phyloP scores from a whole-genome alignment of 306 rosid species.

The Astragalus glycyphyllos region DNA sequence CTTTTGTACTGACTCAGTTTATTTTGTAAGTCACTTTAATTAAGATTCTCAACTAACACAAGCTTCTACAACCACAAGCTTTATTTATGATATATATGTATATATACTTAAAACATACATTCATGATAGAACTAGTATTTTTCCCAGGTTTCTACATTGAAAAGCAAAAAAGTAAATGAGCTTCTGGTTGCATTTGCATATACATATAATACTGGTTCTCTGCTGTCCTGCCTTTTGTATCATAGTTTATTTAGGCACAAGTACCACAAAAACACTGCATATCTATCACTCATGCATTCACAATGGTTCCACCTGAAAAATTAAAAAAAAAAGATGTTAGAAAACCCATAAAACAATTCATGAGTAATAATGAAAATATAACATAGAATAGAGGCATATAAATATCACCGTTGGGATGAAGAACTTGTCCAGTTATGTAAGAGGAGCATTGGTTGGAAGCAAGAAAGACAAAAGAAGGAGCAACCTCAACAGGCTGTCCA shows the following conservation, averaged over 20 bases:
- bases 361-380: not conserved
- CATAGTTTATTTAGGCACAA: not conserved
- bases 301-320: slow-evolving; percentile 66
- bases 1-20: too few relatives aligned
- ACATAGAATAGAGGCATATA: slow-evolving; percentile 31
- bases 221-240: not conserved
- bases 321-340: slow-evolving; percentile 3
- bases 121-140: not conserved
- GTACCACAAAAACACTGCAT: slow-evolving; percentile 3
- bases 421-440: slow-evolving; percentile 80
- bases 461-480: slow-evolving; percentile 71
- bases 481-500: slow-evolving; percentile 82
- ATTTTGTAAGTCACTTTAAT: not conserved
- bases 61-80: not conserved
- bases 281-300: slow-evolving; percentile 44
- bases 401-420: slow-evolving; percentile 75
- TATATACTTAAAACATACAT: not conserved
- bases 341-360: not conserved
- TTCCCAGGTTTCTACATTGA: slow-evolving; percentile 6
- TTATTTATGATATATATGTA: not conserved
- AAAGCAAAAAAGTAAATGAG: slow-evolving; percentile 1
- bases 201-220: not conserved
- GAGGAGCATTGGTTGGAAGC: slow-evolving; percentile 74
- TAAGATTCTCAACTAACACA: not conserved
- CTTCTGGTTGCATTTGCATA: not conserved